Base-by-base conservation (phyloP, 495 filamentous ascomycete species). In the Tuber borchii region DNA sequence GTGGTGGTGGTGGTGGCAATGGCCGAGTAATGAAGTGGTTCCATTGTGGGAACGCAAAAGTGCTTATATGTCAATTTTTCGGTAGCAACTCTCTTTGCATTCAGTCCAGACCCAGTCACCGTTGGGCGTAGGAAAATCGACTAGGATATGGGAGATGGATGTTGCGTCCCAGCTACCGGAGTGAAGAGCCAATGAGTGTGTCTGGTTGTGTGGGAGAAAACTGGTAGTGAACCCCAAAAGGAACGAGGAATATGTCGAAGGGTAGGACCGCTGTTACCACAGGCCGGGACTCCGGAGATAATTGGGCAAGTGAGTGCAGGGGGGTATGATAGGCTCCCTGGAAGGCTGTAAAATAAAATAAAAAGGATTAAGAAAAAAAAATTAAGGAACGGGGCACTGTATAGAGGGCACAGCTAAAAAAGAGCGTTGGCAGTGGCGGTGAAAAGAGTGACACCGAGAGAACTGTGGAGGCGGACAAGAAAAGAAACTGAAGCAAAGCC, bases 391-490 rank as follows among this genome's bases (percentile, higher is more conserved):
- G 40, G 70, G n/a, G 71, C 19, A 71, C 42, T 43, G 65, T 71
- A 65, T 43, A 78, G 78, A 61, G 70, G 68, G 70, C 72, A 81
- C 74, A 80, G 61, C 78, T 73, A 74, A 73, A 80, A 73, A 73
- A 20, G 78, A 79, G 70, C 20, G 76, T 80, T 40, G 51, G 77
- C 73, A 79, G 76, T 73, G 78, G 69, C 73, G 79, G 74, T 81
- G 79, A 77, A 81, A 81, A 48, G 79, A 81, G 72, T 81, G 79
- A 73, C 79, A 81, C 79, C 74, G 34, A 72, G 56, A 31, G 75
- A 73, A 44, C 75, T 81, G 77, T 69, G 70, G 37, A 51, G 48
- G 56, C 37, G 31, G 68, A 70, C 43, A 71, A 77, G 72, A 46
- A 70, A 22, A 79, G 74, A 75, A 77, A 73, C 72, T 46, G 72